Conservation (phyloP, 169 alveolate genomes). For the Babesia caballi region DNA sequence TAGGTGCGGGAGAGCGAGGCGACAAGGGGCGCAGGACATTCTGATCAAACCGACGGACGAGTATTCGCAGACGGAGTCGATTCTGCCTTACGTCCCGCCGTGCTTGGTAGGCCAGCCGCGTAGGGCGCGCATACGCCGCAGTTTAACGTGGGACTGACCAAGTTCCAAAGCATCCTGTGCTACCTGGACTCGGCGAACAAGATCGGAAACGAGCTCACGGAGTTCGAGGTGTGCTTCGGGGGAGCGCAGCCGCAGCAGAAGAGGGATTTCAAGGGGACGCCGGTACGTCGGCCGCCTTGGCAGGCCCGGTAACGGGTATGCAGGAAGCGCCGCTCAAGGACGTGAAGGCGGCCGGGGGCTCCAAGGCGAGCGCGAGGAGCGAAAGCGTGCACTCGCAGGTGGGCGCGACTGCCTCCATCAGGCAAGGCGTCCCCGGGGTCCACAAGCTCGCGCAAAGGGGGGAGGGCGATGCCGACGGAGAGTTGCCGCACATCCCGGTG, state of each 20-base stretch:
- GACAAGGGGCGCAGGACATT: conserved; percentile 18
- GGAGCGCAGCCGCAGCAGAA: background rate
- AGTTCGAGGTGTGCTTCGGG: conserved; percentile 13
- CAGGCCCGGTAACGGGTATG: no score
- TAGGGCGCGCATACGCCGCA: background rate
- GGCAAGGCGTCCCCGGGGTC: no score
- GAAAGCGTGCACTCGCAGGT: no score
- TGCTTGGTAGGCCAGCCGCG: background rate
- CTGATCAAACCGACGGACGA: conserved; percentile 16
- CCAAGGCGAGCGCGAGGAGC: background rate
- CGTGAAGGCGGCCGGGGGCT: no score
- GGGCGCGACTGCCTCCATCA: no score
- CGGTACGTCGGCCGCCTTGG: no score
- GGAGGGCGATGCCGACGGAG: background rate
- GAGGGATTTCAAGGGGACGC: background rate
- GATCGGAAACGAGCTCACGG: conserved; percentile 55
- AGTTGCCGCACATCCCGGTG: background rate
- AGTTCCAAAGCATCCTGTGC: conserved; percentile 48
- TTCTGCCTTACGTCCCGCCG: conserved; percentile 44
- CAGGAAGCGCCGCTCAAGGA: no score
- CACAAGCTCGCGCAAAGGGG: background rate
- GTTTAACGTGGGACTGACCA: conserved; percentile 49
- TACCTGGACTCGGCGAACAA: conserved; percentile 44
- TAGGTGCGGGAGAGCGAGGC: background rate
- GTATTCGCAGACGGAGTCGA: background rate